Evolutionary conservation across 495 filamentous ascomycete species (phyloP).

Genomic region (Arthonia radiata): DNA sequence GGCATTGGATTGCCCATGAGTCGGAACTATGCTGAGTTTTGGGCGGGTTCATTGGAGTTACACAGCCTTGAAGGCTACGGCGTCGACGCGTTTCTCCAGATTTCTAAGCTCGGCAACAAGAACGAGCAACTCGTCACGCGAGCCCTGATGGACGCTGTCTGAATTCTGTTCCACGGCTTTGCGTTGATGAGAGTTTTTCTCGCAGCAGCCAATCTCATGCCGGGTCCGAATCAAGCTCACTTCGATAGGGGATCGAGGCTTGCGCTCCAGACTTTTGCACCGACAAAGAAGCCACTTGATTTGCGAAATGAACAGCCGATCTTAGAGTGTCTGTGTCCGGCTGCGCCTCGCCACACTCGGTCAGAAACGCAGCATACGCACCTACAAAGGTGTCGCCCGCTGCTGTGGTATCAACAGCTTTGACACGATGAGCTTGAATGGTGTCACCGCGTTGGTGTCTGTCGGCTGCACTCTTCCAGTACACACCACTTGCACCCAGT

Average conservation of each 20-base stretch:
- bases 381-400: conserved; percentile 93
- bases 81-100: conserved; percentile 92
- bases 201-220: no score
- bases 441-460: conserved; percentile 2
- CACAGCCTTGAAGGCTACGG: conserved; percentile 92
- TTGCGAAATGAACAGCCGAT: conserved; percentile 41
- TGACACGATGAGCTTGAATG: conserved; percentile 26
- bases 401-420: conserved; percentile 78
- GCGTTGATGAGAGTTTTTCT: no score
- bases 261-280: conserved; percentile 65
- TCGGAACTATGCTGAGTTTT: conserved; percentile 92
- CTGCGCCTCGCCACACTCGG: conserved; percentile 15
- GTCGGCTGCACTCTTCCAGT: conserved; percentile 6
- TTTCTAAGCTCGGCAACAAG: conserved; percentile 93
- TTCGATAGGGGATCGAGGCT: conserved; percentile 57
- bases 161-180: no score
- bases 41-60: conserved; percentile 79
- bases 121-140: conserved; percentile 84
- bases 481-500: conserved; percentile 46
- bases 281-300: conserved; percentile 45
- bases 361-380: conserved; percentile 47
- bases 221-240: no score
- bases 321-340: conserved; percentile 16
- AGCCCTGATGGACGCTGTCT: conserved; percentile 75
- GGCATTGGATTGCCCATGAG: conserved; percentile 91